Evolutionary conservation across 2,329 filamentous ascomycete species (phyloP).

Genomic region (Curvularia lunata): DNA sequence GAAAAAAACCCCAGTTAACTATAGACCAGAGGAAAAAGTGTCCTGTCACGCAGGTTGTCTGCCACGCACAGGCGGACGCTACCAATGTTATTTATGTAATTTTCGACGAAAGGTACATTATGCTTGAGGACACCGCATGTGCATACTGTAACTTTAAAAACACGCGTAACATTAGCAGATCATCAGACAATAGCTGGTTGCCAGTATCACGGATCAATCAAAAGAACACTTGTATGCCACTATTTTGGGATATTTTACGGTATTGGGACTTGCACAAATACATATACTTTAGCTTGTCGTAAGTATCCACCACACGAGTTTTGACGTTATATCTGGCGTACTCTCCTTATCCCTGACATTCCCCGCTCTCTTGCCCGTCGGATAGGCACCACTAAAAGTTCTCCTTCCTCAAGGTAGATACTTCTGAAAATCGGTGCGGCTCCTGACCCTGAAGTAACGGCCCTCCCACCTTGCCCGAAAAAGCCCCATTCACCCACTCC

Average conservation of each 20-base stretch:
- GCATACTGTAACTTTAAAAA: too few relatives aligned
- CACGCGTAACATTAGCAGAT: too few relatives aligned
- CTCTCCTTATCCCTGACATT: background rate
- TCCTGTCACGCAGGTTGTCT: too few relatives aligned
- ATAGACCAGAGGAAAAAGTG: too few relatives aligned
- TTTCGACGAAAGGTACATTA: too few relatives aligned
- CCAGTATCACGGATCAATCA: too few relatives aligned
- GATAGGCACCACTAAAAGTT: constrained; percentile 8
- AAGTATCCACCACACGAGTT: background rate
- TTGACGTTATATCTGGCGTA: background rate
- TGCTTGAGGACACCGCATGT: too few relatives aligned
- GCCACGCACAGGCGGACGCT: too few relatives aligned
- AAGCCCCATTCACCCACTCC: constrained; percentile 27
- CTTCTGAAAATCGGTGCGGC: constrained; percentile 29
- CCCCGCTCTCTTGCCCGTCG: background rate
- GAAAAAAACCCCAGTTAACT: too few relatives aligned
- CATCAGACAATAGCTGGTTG: too few relatives aligned
- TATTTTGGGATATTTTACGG: background rate
- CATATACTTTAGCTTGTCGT: background rate
- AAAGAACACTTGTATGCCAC: background rate
- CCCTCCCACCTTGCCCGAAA: constrained; percentile 23
- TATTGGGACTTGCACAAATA: background rate
- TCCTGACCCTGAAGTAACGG: constrained; percentile 24
- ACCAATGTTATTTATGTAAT: too few relatives aligned
- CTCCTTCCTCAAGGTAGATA: constrained; percentile 19